Percentiles rank a stretch among this genome's conserved stretches.
Evolutionary conservation across 202 grass and related monocot genomes (phyloP).

Genomic region (Bolboschoenoplectus hybrid): DNA sequence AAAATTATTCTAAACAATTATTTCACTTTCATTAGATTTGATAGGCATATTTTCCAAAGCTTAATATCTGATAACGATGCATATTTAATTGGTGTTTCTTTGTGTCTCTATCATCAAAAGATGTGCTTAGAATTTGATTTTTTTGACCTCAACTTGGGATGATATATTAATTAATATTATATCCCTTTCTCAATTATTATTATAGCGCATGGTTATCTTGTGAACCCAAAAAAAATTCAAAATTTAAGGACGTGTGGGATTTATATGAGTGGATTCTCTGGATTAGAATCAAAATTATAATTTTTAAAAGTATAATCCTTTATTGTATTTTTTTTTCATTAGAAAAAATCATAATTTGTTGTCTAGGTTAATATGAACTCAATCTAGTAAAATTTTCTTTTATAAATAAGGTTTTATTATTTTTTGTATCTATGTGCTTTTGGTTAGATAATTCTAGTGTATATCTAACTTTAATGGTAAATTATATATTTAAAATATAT

Average conservation of each 20-base stretch:
- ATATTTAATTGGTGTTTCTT: neutral
- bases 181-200: neutral
- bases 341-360: too few relatives aligned
- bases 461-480: too few relatives aligned
- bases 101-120: neutral
- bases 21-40: slow-evolving; percentile 25
- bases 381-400: too few relatives aligned
- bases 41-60: neutral
- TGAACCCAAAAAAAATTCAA: neutral
- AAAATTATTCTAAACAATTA: neutral
- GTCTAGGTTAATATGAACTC: too few relatives aligned
- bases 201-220: neutral
- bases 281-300: neutral
- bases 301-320: neutral
- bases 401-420: too few relatives aligned
- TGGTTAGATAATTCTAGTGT: too few relatives aligned
- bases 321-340: neutral
- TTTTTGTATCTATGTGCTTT: too few relatives aligned
- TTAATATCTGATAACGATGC: neutral
- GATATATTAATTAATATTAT: neutral
- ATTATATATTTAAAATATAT: too few relatives aligned
- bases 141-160: neutral
- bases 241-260: neutral
- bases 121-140: neutral
- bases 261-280: neutral